Percentiles rank a stretch among this genome's conserved stretches.
phyloP scores from a whole-genome alignment of 306 rosid genomes.

The Quercus aquifolioides region DNA sequence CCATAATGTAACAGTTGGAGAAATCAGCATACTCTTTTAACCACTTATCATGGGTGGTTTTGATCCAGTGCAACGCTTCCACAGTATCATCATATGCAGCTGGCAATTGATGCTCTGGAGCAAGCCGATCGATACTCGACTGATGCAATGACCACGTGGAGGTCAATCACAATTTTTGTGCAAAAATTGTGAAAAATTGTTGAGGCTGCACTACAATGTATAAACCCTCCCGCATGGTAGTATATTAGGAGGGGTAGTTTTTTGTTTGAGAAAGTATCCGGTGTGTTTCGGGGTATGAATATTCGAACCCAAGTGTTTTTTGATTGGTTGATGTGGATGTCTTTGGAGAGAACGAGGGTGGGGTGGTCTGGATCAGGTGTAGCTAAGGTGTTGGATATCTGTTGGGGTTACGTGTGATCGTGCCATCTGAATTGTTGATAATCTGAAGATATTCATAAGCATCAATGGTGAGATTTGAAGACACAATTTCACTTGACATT shows the following conservation, averaged over 20 bases:
- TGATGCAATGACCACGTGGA: slow-evolving; percentile 30
- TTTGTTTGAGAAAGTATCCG: background rate
- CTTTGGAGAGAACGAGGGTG: slow-evolving; percentile 38
- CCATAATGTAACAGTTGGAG: slow-evolving; percentile 46
- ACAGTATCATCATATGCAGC: slow-evolving; percentile 46
- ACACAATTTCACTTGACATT: background rate
- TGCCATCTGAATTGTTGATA: slow-evolving; percentile 32
- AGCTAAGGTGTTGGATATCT: slow-evolving; percentile 25
- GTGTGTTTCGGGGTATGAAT: slow-evolving; percentile 37
- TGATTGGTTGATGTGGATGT: slow-evolving; percentile 33
- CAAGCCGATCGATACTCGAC: slow-evolving; percentile 47
- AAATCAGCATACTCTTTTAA: slow-evolving; percentile 33
- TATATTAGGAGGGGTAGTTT: slow-evolving; percentile 40
- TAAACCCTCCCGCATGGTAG: slow-evolving; percentile 53
- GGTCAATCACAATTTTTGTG: slow-evolving; percentile 5
- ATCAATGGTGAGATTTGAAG: slow-evolving; percentile 1
- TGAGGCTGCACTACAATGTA: slow-evolving; percentile 16
- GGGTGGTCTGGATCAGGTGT: slow-evolving; percentile 27
- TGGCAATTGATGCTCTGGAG: slow-evolving; percentile 49
- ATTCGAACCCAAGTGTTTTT: slow-evolving; percentile 36
- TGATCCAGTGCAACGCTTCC: slow-evolving; percentile 43
- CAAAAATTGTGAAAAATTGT: slow-evolving; percentile 33
- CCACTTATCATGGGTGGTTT: slow-evolving; percentile 33
- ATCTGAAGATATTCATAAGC: slow-evolving; percentile 38
- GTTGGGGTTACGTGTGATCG: slow-evolving; percentile 25